Base-by-base conservation (phyloP, 2,329 filamentous ascomycete genomes). In the Neospermospora avenae region DNA sequence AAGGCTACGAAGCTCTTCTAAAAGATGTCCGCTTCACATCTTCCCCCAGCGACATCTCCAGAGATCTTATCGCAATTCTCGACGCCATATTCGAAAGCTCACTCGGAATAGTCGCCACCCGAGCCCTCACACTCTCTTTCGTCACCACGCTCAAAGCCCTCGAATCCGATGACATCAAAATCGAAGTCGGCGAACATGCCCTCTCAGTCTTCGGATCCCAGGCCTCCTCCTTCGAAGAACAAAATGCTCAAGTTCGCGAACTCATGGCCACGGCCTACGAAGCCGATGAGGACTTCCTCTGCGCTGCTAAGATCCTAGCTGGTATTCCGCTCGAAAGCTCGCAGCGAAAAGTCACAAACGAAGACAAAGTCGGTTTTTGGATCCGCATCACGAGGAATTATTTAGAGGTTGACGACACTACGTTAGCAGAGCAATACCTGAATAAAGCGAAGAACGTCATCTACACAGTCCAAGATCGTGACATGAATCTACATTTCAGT, bases 361-460 rank as follows among this genome's bases (percentile, higher is more conserved):
- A 90, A 69, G 89, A 93, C 67, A 93, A 92, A 76, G 91, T 91
- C 8, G 81, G 82, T 57, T 84, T 95, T 57, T 98, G 93, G 91
- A 89, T 98, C 68, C 90, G 93, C 62, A 96, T 99, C 72, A 92
- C 96, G 72, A 86, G 95, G 63, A 89, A 96, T 78, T 96, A 95
- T 73, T 84, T 99, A 63, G 93, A 99, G 77, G 91, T 93, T 51
- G 93, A 96, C 73, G 93, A 98, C 76, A 89, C 91, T 8, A 91
- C 88, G 1, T 82, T 84, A 37, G 95, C 95, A 44, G 91, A 96
- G 73, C 84, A 83, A 42, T 96, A 93, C 73, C 82, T 99, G 70
- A 97, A 97, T 81, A 93, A 93, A 75, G 89, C 96, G 75, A 98
- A 97, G 77, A 93, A 95, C 72, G 82, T 97, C 67, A 91, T 96